Evolutionary conservation across 2,329 filamentous ascomycete species (phyloP).

Genomic region (Aspergillus chevalieri): DNA sequence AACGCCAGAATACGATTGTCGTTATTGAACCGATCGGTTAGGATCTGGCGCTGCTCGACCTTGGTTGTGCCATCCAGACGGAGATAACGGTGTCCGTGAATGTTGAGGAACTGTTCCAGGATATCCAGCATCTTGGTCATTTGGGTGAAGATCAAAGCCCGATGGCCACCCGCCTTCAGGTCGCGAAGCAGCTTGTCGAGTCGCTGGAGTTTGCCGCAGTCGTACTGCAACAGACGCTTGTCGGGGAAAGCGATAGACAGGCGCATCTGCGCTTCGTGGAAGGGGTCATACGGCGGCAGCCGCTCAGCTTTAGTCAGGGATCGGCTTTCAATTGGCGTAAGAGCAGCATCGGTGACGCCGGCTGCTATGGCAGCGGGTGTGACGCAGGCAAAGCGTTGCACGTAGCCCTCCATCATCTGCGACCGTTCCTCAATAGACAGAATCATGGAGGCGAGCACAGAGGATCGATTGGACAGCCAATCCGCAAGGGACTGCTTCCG

Average conservation of each 20-base stretch:
- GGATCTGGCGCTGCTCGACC: constrained; percentile 87
- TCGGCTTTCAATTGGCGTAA: constrained; percentile 57
- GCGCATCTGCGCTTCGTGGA: constrained; percentile 88
- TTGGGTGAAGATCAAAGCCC: constrained; percentile 95
- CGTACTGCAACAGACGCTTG: constrained; percentile 90
- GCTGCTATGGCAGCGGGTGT: constrained; percentile 82
- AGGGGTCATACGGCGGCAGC: constrained; percentile 63
- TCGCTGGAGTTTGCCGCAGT: constrained; percentile 92
- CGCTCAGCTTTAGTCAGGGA: constrained; percentile 42
- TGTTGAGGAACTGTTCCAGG: constrained; percentile 93
- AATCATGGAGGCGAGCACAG: constrained; percentile 52
- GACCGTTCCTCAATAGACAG: constrained; percentile 68
- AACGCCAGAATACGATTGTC: constrained; percentile 89
- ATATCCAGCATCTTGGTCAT: constrained; percentile 99
- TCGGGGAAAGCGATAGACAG: constrained; percentile 95
- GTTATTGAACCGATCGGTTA: constrained; percentile 95
- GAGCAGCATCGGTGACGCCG: constrained; percentile 62
- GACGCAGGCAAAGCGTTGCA: constrained; percentile 85
- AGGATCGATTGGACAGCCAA: constrained; percentile 69
- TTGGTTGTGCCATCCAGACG: constrained; percentile 95
- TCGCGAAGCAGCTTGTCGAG: constrained; percentile 79
- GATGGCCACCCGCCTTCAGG: constrained; percentile 82
- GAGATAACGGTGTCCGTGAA: constrained; percentile 94
- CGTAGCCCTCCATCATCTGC: constrained; percentile 62
- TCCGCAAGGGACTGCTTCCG: constrained; percentile 59